Base-by-base conservation (phyloP, 495 filamentous ascomycete genomes). In the Venustampulla echinocandica region DNA sequence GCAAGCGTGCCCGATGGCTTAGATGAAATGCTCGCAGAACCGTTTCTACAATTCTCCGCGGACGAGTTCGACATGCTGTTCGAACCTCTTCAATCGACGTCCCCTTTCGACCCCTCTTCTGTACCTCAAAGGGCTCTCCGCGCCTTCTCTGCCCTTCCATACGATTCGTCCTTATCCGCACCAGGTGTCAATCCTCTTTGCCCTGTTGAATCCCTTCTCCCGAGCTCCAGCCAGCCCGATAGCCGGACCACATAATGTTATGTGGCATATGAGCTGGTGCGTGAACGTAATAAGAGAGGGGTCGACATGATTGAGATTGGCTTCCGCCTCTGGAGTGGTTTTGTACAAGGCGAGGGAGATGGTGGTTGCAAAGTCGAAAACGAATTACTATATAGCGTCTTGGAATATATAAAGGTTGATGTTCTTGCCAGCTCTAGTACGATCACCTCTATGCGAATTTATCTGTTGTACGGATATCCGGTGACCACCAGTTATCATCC, bases 221-320 rank as follows among this genome's bases (percentile, higher is more conserved):
- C 4, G 24, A 39, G 27, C 27, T n/a, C 27, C 27, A 30, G 27
- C 27, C 7, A 7, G 4, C 15, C 30, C 45, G 23, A 49, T 33
- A 15, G n/a, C n/a, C 39, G 21, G 5, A 44, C 47, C 17, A 50
- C 47, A n/a, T 30, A 37, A 14, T 50, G 47, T 17, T 36, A 38
- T 19, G 47, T 44, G 13, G 47, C 47, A 15, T 50, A 50, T 38
- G 47, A 43, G 7, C n/a, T 50, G 20, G 17, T 50, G 6, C 47
- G 47, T 7, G 18, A 50, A 43, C 47, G 38, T n/a, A 50, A 50
- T 15, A 36, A 50, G 19, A 50, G 13, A 38, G 47, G 47, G 14
- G n/a, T 50, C 20, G 47, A 50, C n/a, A 50, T 50, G 47, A 50
- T 50, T 24, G 47, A 50, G 14, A 50, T 50, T 37, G 47, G 47